Percentiles rank a stretch among this genome's conserved stretches.
phyloP scores from a whole-genome alignment of 1,139 yeast species.

The Lodderomyces pseudojiufengensis region DNA sequence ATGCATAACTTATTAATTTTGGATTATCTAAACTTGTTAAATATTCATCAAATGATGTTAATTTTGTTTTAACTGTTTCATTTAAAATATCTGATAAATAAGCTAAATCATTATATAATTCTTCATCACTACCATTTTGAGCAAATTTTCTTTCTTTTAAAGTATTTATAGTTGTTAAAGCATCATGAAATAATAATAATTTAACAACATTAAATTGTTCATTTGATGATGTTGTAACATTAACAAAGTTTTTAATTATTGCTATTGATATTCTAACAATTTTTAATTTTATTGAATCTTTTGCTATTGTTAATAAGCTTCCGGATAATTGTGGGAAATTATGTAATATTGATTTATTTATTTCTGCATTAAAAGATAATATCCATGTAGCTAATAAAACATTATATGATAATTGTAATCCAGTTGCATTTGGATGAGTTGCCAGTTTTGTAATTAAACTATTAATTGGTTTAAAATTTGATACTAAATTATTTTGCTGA shows the following conservation, averaged over 20 bases:
- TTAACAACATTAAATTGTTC: conserved; percentile 56
- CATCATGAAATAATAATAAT: conserved; percentile 72
- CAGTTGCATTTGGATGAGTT: conserved; percentile 47
- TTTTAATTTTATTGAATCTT: conserved; percentile 87
- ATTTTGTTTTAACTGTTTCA: conserved; percentile 63
- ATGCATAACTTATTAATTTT: conserved; percentile 77
- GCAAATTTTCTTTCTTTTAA: conserved; percentile 88
- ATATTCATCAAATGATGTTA: conserved; percentile 93
- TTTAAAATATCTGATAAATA: conserved; percentile 56
- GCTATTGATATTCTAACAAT: conserved; percentile 80
- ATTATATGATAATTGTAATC: conserved; percentile 82
- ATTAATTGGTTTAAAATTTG: conserved; percentile 54
- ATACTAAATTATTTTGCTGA: conserved; percentile 48
- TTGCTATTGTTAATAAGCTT: conserved; percentile 45
- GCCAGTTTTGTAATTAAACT: conserved; percentile 31
- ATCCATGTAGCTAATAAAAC: conserved; percentile 80
- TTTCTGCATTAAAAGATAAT: conserved; percentile 63
- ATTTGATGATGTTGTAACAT: conserved; percentile 24
- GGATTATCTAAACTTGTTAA: conserved; percentile 76
- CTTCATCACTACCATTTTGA: conserved; percentile 67
- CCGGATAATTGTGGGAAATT: conserved; percentile 60
- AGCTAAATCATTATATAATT: conserved; percentile 70
- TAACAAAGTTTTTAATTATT: conserved; percentile 59
- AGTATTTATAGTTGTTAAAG: conserved; percentile 63
- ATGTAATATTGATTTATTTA: conserved; percentile 53